Base-by-base conservation (phyloP, 768 basidiomycete genomes). In the Auricularia sp. region DNA sequence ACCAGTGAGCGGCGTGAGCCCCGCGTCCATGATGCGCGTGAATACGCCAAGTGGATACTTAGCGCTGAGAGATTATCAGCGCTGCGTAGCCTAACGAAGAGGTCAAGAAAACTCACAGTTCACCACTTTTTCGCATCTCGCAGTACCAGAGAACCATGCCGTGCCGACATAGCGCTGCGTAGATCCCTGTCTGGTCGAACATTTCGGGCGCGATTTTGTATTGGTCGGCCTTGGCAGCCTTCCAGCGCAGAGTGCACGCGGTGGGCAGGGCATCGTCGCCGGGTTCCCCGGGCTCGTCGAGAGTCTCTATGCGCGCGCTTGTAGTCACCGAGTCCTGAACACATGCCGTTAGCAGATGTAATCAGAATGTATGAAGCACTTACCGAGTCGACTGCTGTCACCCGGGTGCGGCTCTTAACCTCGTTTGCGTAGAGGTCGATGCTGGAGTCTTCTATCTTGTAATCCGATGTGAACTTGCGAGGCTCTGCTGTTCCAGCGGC, bases 221-320 rank as follows among this genome's bases (percentile, higher is more conserved):
- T 6, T 63, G 42, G n/a, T 66, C 42, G 7, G 54, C 63, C 67
- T 73, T 68, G 62, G 64, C 63, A 68, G 63, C 63, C 66, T 43
- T 73, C 76, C 73, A 77, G 47, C 47, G 47, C 47, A 51, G n/a
- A 14, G n/a, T 21, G 47, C 47, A 51, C n/a, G 47, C 16, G 7
- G 47, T 51, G 3, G 47, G 47, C n/a, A 16, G 16, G 3, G 47
- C 47, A 21, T 51, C 47, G 47, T 51, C 47, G 3, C 47, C 47
- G 14, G 47, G 47, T 16, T 51, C 47, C n/a, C 47, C 47, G 14
- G 47, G n/a, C n/a, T 51, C 47, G 7, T 51, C 47, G 47, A 51
- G 6, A 4, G 12, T 21, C 3, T 51, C 47, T 14, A 6, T 16
- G 3, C 16, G 6, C 47, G n/a, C 6, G n/a, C n/a, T 3, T 14